Evolutionary conservation across 1,139 yeast species (phyloP), one percentile per base, ranked within the genome.

Genomic region (Suhomyces anneliseae): DNA sequence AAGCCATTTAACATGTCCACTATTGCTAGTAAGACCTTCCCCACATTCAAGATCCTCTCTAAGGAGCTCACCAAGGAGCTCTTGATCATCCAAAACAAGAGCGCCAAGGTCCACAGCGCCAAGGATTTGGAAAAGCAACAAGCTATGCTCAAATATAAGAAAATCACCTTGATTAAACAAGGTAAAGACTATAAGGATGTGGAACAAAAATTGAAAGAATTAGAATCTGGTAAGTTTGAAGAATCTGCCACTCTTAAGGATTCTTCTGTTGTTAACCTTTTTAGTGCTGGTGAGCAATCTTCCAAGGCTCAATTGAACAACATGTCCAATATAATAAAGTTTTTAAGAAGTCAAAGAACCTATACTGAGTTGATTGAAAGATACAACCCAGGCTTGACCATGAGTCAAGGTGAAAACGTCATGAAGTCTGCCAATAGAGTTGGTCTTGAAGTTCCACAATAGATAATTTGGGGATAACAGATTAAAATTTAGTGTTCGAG

Each of bases 391-490:
- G 96, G 96, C 1, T 75, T 87, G 53, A 79, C 81, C 36, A 80
- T 87, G 83, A 79, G 82, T 32, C 96, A 87, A 58, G 81, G 79
- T 48, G 97, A 92, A 51, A 83, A 86, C 49, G 84, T 92, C 27
- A 74, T 83, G 57, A 81, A 80, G 59, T 85, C 96, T 4, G 99
- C 98, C 6, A 78, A 84, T 48, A 78, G 85, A 53, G 99, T 93
- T 11, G 99, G 99, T 0, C 76, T 92, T 36, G 34, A 47, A 10
- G 51, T 56, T 11, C 60, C 60, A 12, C 54, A 54, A 12, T 44
- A 37, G 11, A 15, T 8, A 19, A 19, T 6, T 19, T 19, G 24
- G 24, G 24, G 24, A 6, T 19, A 19, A 19, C 24, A 19, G 24
- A 19, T 19, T 19, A 19, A 19, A 19, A 19, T 4, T 4, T 1